Evolutionary conservation across 768 basidiomycete genomes (phyloP).

Genomic region (Leccinum fibrillosum): DNA sequence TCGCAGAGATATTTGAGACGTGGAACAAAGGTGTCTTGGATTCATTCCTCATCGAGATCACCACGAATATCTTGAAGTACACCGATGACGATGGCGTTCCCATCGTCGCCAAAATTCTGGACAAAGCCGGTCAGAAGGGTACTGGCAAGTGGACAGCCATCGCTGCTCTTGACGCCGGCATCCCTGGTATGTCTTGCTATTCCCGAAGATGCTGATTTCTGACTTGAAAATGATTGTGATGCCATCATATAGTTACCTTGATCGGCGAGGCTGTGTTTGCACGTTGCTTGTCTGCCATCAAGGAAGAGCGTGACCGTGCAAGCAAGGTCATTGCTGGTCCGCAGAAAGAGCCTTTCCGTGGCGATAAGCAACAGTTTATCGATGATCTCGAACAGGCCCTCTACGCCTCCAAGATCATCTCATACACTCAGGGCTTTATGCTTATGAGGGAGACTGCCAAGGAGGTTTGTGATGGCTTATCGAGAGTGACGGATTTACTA

Average conservation of each 20-base stretch:
- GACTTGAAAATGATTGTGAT: conserved; percentile 8
- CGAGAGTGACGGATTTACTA: neutral
- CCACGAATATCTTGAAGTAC: conserved; percentile 93
- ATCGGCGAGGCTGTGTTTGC: conserved; percentile 99
- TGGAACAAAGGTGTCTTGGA: conserved; percentile 99
- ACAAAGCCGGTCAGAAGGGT: conserved; percentile 97
- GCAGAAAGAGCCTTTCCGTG: conserved; percentile 89
- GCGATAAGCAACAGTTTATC: conserved; percentile 98
- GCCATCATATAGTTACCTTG: conserved; percentile 70
- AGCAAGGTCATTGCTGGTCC: conserved; percentile 90
- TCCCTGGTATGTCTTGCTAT: conserved; percentile 54
- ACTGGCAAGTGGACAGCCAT: conserved; percentile 99
- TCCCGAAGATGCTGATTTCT: conserved; percentile 4
- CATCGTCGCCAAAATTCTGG: conserved; percentile 90
- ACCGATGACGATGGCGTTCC: conserved; percentile 94
- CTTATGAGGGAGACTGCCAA: conserved; percentile 98
- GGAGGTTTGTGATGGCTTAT: conserved; percentile 50
- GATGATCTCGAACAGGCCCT: conserved; percentile 98
- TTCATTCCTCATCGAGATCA: conserved; percentile 99
- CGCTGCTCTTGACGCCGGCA: conserved; percentile 90
- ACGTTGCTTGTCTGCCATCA: conserved; percentile 95
- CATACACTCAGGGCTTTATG: conserved; percentile 99
- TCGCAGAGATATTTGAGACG: conserved; percentile 87
- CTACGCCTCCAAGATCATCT: conserved; percentile 99
- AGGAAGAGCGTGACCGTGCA: conserved; percentile 91